phyloP scores from a whole-genome alignment of 176 grass and related monocot species.

The Poa annua region DNA sequence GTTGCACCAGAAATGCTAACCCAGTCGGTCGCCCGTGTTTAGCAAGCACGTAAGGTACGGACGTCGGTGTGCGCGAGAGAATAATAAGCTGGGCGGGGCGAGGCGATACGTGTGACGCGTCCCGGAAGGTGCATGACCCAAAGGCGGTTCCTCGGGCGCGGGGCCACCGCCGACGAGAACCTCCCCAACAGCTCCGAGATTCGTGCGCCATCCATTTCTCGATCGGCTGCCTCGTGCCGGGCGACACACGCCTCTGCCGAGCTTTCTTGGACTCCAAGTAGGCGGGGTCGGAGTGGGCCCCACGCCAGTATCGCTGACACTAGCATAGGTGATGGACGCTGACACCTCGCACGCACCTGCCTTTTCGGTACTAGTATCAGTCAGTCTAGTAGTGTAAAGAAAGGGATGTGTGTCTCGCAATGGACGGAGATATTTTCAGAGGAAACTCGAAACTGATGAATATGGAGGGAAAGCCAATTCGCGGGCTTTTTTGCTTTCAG shows the following conservation, averaged over 20 bases:
- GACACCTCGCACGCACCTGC: neutral
- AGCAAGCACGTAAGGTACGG: too few relatives aligned
- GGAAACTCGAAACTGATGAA: neutral
- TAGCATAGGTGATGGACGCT: too few relatives aligned
- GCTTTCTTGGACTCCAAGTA: slow-evolving; percentile 33
- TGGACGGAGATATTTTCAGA: neutral
- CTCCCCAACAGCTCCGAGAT: neutral
- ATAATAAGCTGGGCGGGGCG: neutral
- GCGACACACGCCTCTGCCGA: slow-evolving; percentile 14
- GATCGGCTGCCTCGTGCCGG: slow-evolving; percentile 7
- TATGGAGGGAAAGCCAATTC: neutral
- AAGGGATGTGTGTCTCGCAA: neutral
- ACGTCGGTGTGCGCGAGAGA: neutral
- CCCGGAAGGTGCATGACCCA: neutral
- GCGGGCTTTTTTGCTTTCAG: neutral
- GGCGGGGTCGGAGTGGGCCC: neutral
- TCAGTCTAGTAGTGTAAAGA: neutral
- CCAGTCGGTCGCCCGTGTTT: too few relatives aligned
- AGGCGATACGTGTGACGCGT: neutral
- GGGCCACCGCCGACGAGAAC: neutral
- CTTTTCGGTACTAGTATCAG: neutral
- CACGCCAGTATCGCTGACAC: neutral
- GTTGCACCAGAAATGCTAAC: neutral
- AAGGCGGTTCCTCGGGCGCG: neutral
- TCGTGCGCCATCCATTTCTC: neutral